A percentile compares a stretch with the other conserved stretches of the same genome.
Conservation (phyloP, 768 basidiomycete genomes). For the Cystofilobasidium bisporidii region DNA sequence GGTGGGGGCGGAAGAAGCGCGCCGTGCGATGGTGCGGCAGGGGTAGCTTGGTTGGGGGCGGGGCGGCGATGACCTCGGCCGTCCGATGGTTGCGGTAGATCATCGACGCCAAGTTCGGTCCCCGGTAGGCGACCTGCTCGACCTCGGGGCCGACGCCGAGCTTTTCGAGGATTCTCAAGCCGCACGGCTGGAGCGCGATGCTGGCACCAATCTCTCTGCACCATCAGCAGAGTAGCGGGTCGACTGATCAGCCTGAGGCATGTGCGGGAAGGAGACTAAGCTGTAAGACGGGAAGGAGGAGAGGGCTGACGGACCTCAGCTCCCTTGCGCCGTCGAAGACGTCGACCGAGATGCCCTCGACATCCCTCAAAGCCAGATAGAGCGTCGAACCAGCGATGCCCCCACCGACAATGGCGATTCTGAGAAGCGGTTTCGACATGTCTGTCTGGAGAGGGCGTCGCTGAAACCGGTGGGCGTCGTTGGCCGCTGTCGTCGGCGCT, state of each 20-base stretch:
- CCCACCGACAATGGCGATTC: slow-evolving; percentile 12
- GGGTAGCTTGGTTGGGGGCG: neutral
- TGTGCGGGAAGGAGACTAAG: no score
- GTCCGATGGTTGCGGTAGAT: neutral
- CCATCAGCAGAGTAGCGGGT: no score
- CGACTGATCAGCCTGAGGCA: no score
- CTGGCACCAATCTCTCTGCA: slow-evolving; percentile 11
- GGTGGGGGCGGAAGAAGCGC: slow-evolving; percentile 17
- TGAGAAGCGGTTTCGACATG: neutral
- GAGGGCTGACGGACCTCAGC: slow-evolving; percentile 1
- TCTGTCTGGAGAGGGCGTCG: neutral
- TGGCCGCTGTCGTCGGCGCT: no score
- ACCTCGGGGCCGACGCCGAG: slow-evolving; percentile 9
- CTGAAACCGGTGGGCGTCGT: no score
- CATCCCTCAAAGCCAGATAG: neutral
- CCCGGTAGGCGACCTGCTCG: slow-evolving; percentile 8
- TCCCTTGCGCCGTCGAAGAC: slow-evolving; percentile 7
- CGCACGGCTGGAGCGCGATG: slow-evolving; percentile 13
- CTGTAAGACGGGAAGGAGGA: neutral
- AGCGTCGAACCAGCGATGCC: neutral
- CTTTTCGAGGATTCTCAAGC: slow-evolving; percentile 13
- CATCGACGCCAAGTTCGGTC: slow-evolving; percentile 1
- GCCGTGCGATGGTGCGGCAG: slow-evolving; percentile 8
- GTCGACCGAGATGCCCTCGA: neutral
- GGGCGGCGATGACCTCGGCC: slow-evolving; percentile 9